Conservation (phyloP, 306 rosid genomes). For the Malus asiatica region DNA sequence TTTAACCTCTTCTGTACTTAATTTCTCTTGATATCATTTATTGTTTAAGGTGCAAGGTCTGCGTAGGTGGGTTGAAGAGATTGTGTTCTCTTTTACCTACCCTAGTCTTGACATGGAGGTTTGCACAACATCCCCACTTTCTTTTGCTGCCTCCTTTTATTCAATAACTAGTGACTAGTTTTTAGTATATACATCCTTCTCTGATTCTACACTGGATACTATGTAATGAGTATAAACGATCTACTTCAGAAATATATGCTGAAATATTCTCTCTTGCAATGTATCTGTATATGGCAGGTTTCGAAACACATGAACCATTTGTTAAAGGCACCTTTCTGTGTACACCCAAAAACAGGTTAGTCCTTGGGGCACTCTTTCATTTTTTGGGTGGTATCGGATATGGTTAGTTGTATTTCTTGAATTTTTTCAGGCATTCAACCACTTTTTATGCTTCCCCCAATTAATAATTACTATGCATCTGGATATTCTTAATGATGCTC, state of each 20-base stretch:
- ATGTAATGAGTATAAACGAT: not conserved
- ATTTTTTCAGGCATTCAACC: not conserved
- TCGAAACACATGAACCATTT: constrained; percentile 89
- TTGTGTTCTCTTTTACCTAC: constrained; percentile 74
- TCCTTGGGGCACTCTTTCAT: not conserved
- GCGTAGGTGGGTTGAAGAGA: constrained; percentile 74
- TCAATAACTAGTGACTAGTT: not conserved
- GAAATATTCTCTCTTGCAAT: not conserved
- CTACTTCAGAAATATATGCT: not conserved
- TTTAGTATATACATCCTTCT: not conserved
- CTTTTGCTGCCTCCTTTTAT: constrained; percentile 8
- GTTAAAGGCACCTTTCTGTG: constrained; percentile 84
- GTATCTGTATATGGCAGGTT: constrained; percentile 43
- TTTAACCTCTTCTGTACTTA: not conserved
- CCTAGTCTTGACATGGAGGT: constrained; percentile 98
- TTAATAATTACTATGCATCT: not conserved
- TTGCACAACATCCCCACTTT: not conserved
- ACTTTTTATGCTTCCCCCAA: not conserved
- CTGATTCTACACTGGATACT: not conserved
- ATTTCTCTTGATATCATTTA: not conserved
- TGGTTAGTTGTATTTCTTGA: not conserved
- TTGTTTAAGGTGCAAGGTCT: constrained; percentile 48
- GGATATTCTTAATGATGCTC: constrained; percentile 6
- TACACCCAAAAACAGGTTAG: constrained; percentile 80
- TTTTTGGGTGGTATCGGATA: not conserved